Evolutionary conservation across 1,284 basidiomycete genomes (phyloP).

Genomic region (Ganoderma boninense): DNA sequence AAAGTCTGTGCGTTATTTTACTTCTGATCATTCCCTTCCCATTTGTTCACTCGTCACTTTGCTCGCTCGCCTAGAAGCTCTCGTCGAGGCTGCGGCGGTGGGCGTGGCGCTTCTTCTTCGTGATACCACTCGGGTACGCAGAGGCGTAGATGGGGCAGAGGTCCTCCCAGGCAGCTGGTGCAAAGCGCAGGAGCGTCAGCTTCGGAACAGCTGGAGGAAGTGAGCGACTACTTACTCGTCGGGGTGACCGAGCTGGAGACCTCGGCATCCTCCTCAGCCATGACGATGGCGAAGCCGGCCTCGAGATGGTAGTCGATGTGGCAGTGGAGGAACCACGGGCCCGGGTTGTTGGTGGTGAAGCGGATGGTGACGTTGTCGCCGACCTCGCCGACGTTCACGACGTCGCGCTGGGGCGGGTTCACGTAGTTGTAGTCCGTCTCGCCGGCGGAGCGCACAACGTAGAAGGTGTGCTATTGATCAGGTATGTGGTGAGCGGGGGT

Average conservation of each 20-base stretch:
- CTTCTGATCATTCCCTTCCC: neutral
- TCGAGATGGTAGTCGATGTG: conserved; percentile 39
- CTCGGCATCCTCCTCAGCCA: conserved; percentile 36
- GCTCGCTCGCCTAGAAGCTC: neutral
- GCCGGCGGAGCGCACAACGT: conserved; percentile 39
- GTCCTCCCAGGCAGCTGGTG: conserved; percentile 9
- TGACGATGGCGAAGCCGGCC: conserved; percentile 37
- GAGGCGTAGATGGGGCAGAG: conserved; percentile 13
- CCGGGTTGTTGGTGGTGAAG: conserved; percentile 12
- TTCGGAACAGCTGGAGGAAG: neutral
- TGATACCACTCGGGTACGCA: neutral
- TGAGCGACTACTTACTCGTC: neutral
- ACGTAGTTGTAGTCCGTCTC: conserved; percentile 38
- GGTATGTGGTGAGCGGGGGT: neutral
- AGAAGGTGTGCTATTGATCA: conserved; percentile 30
- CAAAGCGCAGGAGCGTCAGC: neutral
- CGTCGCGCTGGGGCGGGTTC: conserved; percentile 42
- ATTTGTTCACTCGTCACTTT: neutral
- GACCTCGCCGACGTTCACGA: conserved; percentile 29
- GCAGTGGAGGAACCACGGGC: conserved; percentile 30
- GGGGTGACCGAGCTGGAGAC: conserved; percentile 15
- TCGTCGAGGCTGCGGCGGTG: neutral
- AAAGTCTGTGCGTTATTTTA: neutral
- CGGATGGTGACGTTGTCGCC: conserved; percentile 17
- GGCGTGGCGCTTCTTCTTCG: neutral